Evolutionary conservation across 139 green algal genomes (phyloP).

Genomic region (Tetradesmus obliquus): DNA sequence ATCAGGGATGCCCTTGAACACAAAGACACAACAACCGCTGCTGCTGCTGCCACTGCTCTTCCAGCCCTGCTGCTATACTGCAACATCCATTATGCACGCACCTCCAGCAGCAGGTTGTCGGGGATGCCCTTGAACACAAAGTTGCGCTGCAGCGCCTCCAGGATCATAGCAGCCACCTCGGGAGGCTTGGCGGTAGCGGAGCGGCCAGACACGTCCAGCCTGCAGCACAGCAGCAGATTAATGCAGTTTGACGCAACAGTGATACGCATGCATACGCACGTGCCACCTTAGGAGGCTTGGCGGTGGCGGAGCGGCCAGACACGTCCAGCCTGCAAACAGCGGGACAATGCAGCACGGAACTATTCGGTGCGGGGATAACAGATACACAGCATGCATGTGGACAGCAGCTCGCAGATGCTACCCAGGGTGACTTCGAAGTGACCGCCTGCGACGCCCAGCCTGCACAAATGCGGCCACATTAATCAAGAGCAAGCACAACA

Average conservation of each 20-base stretch:
- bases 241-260: neutral
- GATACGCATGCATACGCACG: too few species aligned
- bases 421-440: too few species aligned
- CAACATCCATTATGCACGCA: too few species aligned
- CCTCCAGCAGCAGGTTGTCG: slow-evolving; percentile 62
- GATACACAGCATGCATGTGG: too few species aligned
- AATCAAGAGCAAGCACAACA: too few species aligned
- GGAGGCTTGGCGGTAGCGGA: slow-evolving; percentile 40
- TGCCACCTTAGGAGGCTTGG: neutral
- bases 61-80: too few species aligned
- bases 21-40: slow-evolving; percentile 41
- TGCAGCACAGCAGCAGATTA: neutral
- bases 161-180: slow-evolving; percentile 62
- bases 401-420: too few species aligned
- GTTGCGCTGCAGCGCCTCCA: slow-evolving; percentile 64
- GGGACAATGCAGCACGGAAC: too few species aligned
- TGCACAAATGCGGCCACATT: too few species aligned
- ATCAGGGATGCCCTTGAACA: slow-evolving; percentile 72
- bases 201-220: neutral
- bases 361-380: too few species aligned
- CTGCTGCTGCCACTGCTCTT: too few species aligned
- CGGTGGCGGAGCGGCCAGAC: neutral
- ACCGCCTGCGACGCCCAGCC: too few species aligned
- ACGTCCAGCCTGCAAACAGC: neutral
- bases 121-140: slow-evolving; percentile 79